Conservation (phyloP, 106 monocot species). For the Iris macrosiphon region DNA sequence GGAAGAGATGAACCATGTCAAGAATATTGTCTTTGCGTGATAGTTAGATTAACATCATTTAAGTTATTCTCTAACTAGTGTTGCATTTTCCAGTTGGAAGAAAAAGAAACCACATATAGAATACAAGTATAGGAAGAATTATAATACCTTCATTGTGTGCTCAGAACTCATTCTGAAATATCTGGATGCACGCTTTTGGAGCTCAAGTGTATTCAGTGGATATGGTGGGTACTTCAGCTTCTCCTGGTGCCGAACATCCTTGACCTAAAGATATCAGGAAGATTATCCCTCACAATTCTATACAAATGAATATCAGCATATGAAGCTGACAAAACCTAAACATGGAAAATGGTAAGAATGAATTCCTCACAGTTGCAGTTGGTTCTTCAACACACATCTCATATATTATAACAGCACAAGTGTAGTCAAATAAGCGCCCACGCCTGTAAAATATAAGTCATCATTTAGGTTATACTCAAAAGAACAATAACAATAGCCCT, state of each 20-base stretch:
- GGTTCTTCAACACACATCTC: slow-evolving; percentile 97
- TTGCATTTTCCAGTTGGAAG: too few relatives aligned
- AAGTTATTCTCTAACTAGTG: too few relatives aligned
- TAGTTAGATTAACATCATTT: too few relatives aligned
- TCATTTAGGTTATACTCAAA: neutral
- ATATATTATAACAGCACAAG: slow-evolving; percentile 73
- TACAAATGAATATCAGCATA: neutral
- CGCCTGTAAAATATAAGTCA: slow-evolving; percentile 37
- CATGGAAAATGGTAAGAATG: slow-evolving; percentile 1
- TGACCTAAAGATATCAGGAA: slow-evolving; percentile 38
- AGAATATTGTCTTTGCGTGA: too few relatives aligned
- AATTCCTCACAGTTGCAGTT: slow-evolving; percentile 71
- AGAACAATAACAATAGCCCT: neutral
- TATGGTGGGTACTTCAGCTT: slow-evolving; percentile 96
- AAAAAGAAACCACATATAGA: too few relatives aligned
- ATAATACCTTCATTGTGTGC: slow-evolving; percentile 91
- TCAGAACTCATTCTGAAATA: slow-evolving; percentile 97
- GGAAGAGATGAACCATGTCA: too few relatives aligned
- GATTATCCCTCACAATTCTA: neutral
- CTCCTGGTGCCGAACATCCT: slow-evolving; percentile 65
- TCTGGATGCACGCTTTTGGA: slow-evolving; percentile 97
- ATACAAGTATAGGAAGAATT: too few relatives aligned
- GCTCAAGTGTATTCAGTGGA: slow-evolving; percentile 87
- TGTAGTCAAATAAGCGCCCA: slow-evolving; percentile 83
- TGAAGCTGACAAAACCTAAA: neutral